Base-by-base conservation (phyloP, 495 filamentous ascomycete species). In the Neurospora intermedia region DNA sequence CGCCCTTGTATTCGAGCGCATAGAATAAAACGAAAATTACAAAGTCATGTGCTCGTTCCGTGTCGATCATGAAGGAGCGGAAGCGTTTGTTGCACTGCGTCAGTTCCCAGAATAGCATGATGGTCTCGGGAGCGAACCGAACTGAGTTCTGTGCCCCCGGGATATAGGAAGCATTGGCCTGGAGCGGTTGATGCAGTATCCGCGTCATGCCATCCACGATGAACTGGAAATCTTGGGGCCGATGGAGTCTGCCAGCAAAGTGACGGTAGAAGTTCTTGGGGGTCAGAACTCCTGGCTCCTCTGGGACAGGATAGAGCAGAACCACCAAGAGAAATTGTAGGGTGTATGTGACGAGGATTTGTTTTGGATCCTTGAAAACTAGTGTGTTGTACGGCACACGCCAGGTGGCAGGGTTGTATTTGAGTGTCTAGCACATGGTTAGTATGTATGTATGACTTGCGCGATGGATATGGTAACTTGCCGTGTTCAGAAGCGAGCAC, bases 31-130 rank as follows among this genome's bases (percentile, higher is more conserved):
- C 90, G 38, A 98, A 85, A 54, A 98, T 90, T 59, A 97, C 85
- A 78, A 98, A 98, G 79, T 99, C 96, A 78, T 97, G 93, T 0
- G 93, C 92, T 46, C 94, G 87, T 76, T 97, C 94, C 0, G 96
- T 98, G 75, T 98, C 96, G 74, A 98, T 94, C 78, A 99, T 95
- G 82, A 97, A 99, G 2, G 94, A 95, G 69, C 96, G 86, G 82
- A 99, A 98, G 69, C 96, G 88, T 83, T 97, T 98, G 82, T 99
- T 99, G 86, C 95, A 98, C 81, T 99, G 96, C 39, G 97, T 87
- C 9, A 92, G 88, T 82, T 99, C 96, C 96, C 96, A 99, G 80
- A 98, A 99, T 3, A 99, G 88, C 87, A 98, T 94, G 45, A 98
- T 89, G 85, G 97, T 97, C 81, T 99, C 96, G 9, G 96, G 94